A percentile compares a stretch with the other conserved stretches of the same genome.
phyloP scores from a whole-genome alignment of 441 rosid species.

The Adansonia rubrostipa region DNA sequence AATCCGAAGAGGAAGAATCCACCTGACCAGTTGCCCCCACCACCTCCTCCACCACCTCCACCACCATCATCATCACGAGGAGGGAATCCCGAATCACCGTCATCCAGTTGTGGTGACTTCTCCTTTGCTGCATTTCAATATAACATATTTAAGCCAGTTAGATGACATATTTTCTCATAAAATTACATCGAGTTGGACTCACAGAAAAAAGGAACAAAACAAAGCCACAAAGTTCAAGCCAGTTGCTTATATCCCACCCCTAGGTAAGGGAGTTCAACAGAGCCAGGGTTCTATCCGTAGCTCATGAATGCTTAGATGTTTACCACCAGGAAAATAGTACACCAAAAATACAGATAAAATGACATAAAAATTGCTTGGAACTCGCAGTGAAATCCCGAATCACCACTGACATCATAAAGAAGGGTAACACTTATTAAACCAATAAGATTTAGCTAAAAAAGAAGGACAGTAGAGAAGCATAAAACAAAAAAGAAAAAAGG shows the following conservation, averaged over 20 bases:
- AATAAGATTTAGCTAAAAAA: background rate
- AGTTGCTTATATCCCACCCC: background rate
- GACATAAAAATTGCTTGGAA: background rate
- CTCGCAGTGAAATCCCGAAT: background rate
- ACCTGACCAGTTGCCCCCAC: constrained; percentile 83
- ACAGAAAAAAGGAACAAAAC: background rate
- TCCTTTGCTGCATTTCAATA: constrained; percentile 54
- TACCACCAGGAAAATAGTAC: background rate
- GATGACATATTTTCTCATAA: background rate
- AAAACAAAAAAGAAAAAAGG: background rate
- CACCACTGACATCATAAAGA: background rate
- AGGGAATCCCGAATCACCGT: constrained; percentile 76
- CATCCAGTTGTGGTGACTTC: constrained; percentile 72
- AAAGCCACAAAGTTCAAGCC: background rate
- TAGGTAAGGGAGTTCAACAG: background rate
- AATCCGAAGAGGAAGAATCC: constrained; percentile 92
- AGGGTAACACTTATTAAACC: background rate
- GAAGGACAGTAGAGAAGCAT: background rate
- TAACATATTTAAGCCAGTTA: background rate
- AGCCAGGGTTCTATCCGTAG: background rate
- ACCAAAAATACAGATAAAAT: background rate
- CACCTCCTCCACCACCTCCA: constrained; percentile 88
- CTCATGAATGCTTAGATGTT: background rate
- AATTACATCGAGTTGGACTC: background rate
- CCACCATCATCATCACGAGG: constrained; percentile 80